Percentiles rank a stretch among this genome's conserved stretches.
Evolutionary conservation across 108 stramenopile species (phyloP).

Genomic region (Skeletonema marinoi): DNA sequence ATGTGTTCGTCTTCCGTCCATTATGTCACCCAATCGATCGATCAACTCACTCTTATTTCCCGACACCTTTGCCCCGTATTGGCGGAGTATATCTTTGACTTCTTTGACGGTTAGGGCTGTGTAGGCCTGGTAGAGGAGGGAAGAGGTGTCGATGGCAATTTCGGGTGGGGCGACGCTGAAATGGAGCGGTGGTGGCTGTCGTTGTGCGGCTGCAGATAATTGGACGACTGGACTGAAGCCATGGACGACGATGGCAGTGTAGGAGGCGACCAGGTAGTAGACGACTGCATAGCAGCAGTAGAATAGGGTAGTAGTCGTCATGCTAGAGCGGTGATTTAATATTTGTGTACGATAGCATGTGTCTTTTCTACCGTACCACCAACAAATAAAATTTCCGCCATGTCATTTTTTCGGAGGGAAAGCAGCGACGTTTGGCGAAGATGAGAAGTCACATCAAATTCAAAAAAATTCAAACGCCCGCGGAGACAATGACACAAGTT

Average conservation of each 20-base stretch:
- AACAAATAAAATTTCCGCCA: no score
- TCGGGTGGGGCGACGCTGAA: not conserved
- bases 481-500: no score
- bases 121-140: constrained; percentile 2
- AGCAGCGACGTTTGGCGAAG: no score
- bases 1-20: not conserved
- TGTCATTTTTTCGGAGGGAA: no score
- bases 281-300: not conserved
- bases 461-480: no score
- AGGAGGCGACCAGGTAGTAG: not conserved
- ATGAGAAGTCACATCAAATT: no score
- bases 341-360: no score
- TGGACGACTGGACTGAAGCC: not conserved
- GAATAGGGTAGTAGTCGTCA: not conserved
- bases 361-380: no score
- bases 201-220: not conserved
- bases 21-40: not conserved
- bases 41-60: constrained; percentile 9
- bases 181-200: not conserved
- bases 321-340: not conserved
- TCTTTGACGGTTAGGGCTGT: not conserved
- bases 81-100: constrained; percentile 9
- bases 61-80: not conserved
- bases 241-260: not conserved
- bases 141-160: not conserved